Percentiles rank a stretch among this genome's conserved stretches.
phyloP scores from a whole-genome alignment of 192 early-diverging fungal genomes.

The Backusella psychrophila region DNA sequence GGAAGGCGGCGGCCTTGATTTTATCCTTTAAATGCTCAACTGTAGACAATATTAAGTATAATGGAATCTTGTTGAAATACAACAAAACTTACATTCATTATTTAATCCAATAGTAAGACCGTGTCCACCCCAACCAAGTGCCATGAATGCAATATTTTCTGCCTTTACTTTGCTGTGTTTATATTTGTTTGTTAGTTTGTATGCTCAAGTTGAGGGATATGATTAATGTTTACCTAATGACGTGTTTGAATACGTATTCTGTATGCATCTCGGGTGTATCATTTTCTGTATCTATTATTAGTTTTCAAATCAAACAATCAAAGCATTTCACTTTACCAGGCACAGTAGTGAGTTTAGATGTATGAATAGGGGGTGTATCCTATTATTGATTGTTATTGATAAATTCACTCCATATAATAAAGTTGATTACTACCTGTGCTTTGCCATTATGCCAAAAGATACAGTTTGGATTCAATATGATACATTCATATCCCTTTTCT shows the following conservation, averaged over 20 bases:
- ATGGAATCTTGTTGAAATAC: too few relatives aligned
- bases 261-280: constrained; percentile 24
- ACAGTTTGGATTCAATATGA: constrained; percentile 36
- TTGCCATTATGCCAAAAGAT: constrained; percentile 25
- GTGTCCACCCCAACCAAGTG: constrained; percentile 32
- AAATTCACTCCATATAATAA: not conserved
- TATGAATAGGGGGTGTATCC: not conserved
- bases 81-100: constrained; percentile 18
- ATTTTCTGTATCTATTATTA: constrained; percentile 3
- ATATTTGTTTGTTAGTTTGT: too few relatives aligned
- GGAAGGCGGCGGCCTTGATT: constrained; percentile 16
- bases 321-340: not conserved
- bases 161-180: constrained; percentile 5
- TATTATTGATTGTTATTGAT: not conserved
- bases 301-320: not conserved
- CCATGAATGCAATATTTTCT: constrained; percentile 14
- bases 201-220: too few relatives aligned
- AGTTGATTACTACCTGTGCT: constrained; percentile 8
- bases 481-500: constrained; percentile 28
- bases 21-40: constrained; percentile 22
- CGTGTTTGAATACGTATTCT: constrained; percentile 25
- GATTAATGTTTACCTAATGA: constrained; percentile 13
- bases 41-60: not conserved
- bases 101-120: constrained; percentile 20
- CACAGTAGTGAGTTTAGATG: not conserved